Evolutionary conservation across 768 basidiomycete genomes (phyloP).

Genomic region (Vararia minispora): DNA sequence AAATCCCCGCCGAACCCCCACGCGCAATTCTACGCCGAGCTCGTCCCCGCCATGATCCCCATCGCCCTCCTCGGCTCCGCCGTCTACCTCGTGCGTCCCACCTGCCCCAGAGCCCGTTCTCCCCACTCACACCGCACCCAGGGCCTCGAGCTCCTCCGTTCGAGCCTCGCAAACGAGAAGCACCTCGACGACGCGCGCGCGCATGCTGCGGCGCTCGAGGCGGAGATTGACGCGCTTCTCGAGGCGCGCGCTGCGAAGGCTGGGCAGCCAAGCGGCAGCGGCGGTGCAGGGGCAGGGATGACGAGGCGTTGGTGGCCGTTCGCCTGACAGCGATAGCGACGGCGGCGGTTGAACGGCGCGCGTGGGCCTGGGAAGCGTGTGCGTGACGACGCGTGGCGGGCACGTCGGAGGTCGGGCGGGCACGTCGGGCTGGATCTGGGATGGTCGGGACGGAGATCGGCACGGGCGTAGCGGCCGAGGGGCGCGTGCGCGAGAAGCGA

Average conservation of each 20-base stretch:
- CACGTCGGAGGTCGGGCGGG: too few relatives aligned
- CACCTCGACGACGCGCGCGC: slow-evolving; percentile 50
- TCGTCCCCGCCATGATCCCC: slow-evolving; percentile 70
- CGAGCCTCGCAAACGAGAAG: slow-evolving; percentile 58
- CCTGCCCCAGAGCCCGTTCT: not conserved
- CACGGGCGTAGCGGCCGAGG: too few relatives aligned
- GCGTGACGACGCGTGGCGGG: too few relatives aligned
- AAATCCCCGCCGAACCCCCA: slow-evolving; percentile 38
- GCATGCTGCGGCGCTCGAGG: slow-evolving; percentile 45
- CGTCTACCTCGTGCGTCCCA: slow-evolving; percentile 52
- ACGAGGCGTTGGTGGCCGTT: too few relatives aligned
- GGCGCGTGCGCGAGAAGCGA: too few relatives aligned
- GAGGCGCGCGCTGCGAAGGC: slow-evolving; percentile 8
- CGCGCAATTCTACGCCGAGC: slow-evolving; percentile 55
- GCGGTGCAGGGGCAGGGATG: not conserved
- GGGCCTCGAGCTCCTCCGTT: slow-evolving; percentile 57
- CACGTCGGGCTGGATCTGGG: too few relatives aligned
- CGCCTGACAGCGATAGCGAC: too few relatives aligned
- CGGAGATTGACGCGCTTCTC: slow-evolving; percentile 34
- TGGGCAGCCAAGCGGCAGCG: not conserved
- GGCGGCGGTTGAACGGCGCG: too few relatives aligned
- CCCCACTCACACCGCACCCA: slow-evolving; percentile 18
- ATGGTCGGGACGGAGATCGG: too few relatives aligned
- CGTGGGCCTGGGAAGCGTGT: too few relatives aligned
- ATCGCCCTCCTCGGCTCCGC: slow-evolving; percentile 69